A percentile compares a stretch with the other conserved stretches of the same genome.
phyloP scores from a whole-genome alignment of 2,329 filamentous ascomycete genomes.

The Aspergillus sp. region DNA sequence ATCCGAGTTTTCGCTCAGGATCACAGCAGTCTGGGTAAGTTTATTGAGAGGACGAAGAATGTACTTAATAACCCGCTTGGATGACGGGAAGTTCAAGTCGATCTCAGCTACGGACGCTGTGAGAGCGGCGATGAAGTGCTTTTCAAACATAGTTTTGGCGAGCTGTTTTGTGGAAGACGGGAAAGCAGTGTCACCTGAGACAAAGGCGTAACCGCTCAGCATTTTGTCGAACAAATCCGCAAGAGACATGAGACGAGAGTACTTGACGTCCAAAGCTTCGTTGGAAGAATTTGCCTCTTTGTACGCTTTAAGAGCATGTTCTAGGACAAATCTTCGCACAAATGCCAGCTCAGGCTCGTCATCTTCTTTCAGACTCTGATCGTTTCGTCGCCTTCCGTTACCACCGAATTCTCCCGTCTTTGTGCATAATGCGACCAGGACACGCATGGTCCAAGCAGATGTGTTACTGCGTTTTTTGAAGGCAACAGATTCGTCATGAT shows the following conservation, averaged over 20 bases:
- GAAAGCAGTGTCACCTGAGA: conserved; percentile 48
- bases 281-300: conserved; percentile 78
- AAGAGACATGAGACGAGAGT: conserved; percentile 81
- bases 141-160: conserved; percentile 96
- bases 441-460: conserved; percentile 79
- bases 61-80: conserved; percentile 93
- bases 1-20: conserved; percentile 78
- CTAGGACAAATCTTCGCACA: conserved; percentile 90
- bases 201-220: conserved; percentile 75
- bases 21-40: conserved; percentile 81
- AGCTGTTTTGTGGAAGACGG: conserved; percentile 74
- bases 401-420: conserved; percentile 78
- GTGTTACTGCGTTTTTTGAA: conserved; percentile 85
- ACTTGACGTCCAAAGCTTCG: conserved; percentile 81
- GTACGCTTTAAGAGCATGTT: conserved; percentile 88
- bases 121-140: conserved; percentile 85
- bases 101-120: conserved; percentile 93
- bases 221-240: conserved; percentile 92
- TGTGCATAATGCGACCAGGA: conserved; percentile 81
- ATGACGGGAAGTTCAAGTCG: conserved; percentile 88
- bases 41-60: conserved; percentile 87
- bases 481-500: conserved; percentile 70
- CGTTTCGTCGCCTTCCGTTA: conserved; percentile 55
- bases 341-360: conserved; percentile 65
- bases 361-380: conserved; percentile 36